Percentiles rank a stretch among this genome's conserved stretches.
Evolutionary conservation across 805 yeast species (phyloP).

Genomic region (Candida incommunis): DNA sequence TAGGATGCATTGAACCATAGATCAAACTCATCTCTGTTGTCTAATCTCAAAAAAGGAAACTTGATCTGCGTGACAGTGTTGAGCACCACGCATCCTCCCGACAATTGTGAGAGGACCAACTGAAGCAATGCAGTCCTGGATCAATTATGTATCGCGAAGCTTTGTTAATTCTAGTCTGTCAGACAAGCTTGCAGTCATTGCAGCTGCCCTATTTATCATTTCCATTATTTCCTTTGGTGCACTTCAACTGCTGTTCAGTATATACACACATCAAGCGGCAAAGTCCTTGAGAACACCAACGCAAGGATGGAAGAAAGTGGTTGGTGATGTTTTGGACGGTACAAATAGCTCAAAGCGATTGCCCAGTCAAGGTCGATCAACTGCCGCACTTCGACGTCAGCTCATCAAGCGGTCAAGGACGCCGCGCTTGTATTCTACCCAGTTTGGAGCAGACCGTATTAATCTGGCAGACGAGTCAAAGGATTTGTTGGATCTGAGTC

Average conservation of each 20-base stretch:
- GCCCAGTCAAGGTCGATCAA: conserved; percentile 8
- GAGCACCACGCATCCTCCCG: no score
- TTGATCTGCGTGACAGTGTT: no score
- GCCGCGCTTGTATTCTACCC: conserved; percentile 19
- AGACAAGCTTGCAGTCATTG: not conserved
- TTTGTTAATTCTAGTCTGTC: not conserved
- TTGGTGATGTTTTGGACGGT: conserved; percentile 6
- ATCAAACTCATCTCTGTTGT: no score
- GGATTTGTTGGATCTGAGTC: conserved; percentile 8
- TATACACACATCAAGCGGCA: not conserved
- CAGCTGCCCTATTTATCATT: not conserved
- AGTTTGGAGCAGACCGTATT: not conserved
- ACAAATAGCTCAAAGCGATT: conserved; percentile 9
- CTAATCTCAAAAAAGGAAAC: no score
- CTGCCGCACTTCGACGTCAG: conserved; percentile 25
- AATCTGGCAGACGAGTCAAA: conserved; percentile 31
- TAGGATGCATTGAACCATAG: no score
- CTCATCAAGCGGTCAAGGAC: conserved; percentile 21
- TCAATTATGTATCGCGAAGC: not conserved
- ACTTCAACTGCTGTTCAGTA: not conserved
- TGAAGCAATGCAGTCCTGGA: not conserved
- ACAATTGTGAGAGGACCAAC: no score
- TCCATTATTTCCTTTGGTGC: not conserved
- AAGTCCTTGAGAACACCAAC: conserved; percentile 10
- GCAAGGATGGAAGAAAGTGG: conserved; percentile 9